These are phyloP conservation scores for Sugiyamaella paludigena DNA, from an alignment of 1,139 yeast species.

Conservation along the genomic window DNA sequence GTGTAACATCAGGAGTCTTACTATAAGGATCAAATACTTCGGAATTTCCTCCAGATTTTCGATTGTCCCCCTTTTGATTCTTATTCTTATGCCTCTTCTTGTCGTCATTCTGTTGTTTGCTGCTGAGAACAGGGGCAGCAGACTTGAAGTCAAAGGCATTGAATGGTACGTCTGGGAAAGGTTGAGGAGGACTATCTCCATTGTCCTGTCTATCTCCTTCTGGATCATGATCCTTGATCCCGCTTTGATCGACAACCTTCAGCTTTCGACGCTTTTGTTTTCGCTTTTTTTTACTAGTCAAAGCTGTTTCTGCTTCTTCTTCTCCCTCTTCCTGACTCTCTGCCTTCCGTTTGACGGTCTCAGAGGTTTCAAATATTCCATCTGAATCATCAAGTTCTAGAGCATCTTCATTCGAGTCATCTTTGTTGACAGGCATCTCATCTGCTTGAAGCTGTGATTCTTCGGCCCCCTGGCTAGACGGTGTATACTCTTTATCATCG, in stretches of 20 bases:
- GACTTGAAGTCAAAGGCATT: constrained; percentile 29
- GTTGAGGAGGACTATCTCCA: neutral
- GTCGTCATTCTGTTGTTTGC: constrained; percentile 13
- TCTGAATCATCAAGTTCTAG: constrained; percentile 5
- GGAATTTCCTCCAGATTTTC: neutral
- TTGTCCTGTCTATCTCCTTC: constrained; percentile 5
- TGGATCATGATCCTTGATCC: constrained; percentile 12
- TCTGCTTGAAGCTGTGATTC: constrained; percentile 8
- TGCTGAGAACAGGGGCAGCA: constrained; percentile 22
- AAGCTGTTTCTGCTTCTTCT: constrained; percentile 12
- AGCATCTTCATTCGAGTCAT: constrained; percentile 3
- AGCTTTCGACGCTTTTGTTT: constrained; percentile 22
- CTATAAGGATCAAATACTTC: constrained; percentile 27
- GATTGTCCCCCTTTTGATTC: constrained; percentile 4
- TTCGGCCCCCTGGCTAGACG: constrained; percentile 6
- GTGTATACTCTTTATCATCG: constrained; percentile 10
- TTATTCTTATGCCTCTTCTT: constrained; percentile 15
- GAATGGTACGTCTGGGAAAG: constrained; percentile 16
- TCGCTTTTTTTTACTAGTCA: constrained; percentile 1
- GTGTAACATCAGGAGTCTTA: constrained; percentile 20
- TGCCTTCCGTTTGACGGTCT: constrained; percentile 7
- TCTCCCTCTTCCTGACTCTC: constrained; percentile 8
- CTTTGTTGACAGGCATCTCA: constrained; percentile 3
- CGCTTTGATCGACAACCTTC: constrained; percentile 15
- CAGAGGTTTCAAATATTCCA: constrained; percentile 8